Conservation (phyloP, 1,284 basidiomycete species). For the Ganoderma leucocontextum region DNA sequence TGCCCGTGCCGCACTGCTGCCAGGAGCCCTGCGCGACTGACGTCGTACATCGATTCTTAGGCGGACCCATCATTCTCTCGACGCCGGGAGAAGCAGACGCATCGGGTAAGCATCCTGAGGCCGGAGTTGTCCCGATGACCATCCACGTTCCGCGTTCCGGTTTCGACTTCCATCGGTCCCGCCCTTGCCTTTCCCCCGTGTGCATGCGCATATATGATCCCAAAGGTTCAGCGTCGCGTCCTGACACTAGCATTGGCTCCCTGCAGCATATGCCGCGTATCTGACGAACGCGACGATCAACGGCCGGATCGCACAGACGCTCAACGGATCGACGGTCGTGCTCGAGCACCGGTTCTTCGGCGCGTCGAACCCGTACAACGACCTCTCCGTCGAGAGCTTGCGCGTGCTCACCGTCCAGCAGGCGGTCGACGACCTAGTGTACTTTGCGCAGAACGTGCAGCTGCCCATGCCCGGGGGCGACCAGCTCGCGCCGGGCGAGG, state of each 20-base stretch:
- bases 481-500: conserved; percentile 60
- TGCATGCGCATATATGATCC: not conserved
- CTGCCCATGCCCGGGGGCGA: conserved; percentile 74
- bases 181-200: not conserved
- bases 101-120: conserved; percentile 43
- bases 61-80: conserved; percentile 72
- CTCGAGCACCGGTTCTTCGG: conserved; percentile 66
- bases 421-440: conserved; percentile 73
- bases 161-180: conserved; percentile 3
- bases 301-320: conserved; percentile 71
- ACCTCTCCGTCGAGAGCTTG: conserved; percentile 66
- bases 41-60: conserved; percentile 42
- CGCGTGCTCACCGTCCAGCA: conserved; percentile 74
- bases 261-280: conserved; percentile 59
- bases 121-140: not conserved
- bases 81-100: conserved; percentile 57
- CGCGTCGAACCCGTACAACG: conserved; percentile 61
- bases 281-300: conserved; percentile 71
- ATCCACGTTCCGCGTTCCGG: not conserved
- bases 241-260: not conserved
- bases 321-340: conserved; percentile 69
- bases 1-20: not conserved
- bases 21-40: not conserved
- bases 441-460: conserved; percentile 72
- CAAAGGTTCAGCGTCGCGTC: not conserved